Base-by-base conservation (phyloP, 1,139 yeast genomes). In the Blastobotrys raffinosifermentans region DNA sequence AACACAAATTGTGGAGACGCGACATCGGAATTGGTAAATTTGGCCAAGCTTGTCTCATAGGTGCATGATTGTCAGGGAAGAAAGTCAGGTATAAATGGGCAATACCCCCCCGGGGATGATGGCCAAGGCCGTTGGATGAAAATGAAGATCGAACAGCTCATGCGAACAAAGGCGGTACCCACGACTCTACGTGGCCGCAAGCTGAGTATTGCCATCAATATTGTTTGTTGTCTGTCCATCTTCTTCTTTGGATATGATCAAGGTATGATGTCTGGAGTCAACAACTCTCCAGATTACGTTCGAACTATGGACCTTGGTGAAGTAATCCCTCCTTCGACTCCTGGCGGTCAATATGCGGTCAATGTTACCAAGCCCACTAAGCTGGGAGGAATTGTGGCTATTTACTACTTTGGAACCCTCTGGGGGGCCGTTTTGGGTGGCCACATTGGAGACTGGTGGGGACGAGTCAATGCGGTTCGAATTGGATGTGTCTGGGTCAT, bases 211-310 rank as follows among this genome's bases (percentile, higher is more conserved):
- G 40, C 41, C 21, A 39, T 44, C 31, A 44, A 44, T 40, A n/a
- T 37, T 31, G 40, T 51, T 4, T 41, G 53, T 20, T 52, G 54
- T 19, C 45, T 52, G 17, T 45, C 57, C 43, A 43, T 72, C 49
- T 68, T 74, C 30, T 54, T 60, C 49, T 73, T 73, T 53, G 79
- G 79, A 38, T 73, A 73, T 48, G 77, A 73, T 53, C 79, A 73
- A 56, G 79, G 78, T 46, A 63, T 73, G 50, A 71, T 73, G 76
- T 65, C 75, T 9, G 77, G 78, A 48, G 66, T 73, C 31, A 70
- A 65, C 47, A 57, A 61, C 35, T 48, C 67, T 30, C 64, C 63
- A 38, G 50, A 59, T 48, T 55, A 66, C 50, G 57, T 63, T 32
- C 40, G 48, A 37, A 47, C 50, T 39, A 55, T 59, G 58, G 53